Evolutionary conservation across 345 rosid genomes (phyloP).

Genomic region (Draba incana): DNA sequence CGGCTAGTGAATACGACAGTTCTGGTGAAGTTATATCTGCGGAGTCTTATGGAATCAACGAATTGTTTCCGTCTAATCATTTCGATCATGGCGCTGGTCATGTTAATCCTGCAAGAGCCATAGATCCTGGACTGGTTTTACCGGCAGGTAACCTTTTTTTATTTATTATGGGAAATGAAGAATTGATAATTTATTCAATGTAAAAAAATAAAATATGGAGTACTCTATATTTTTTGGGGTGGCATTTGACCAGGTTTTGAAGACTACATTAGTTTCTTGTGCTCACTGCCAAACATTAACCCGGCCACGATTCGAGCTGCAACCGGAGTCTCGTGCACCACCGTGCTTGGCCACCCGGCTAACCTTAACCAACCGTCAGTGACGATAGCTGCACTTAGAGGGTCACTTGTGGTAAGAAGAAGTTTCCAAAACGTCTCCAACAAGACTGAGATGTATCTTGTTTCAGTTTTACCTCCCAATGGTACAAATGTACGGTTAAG

Average conservation of each 20-base stretch:
- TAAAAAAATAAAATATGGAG: neutral
- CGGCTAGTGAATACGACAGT: conserved; percentile 57
- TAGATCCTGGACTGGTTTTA: conserved; percentile 82
- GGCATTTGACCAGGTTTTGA: conserved; percentile 51
- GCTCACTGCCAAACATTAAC: conserved; percentile 60
- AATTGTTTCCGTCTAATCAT: conserved; percentile 51
- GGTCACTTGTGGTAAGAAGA: conserved; percentile 49
- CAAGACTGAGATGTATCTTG: conserved; percentile 57
- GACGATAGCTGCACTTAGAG: conserved; percentile 58
- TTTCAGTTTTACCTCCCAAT: conserved; percentile 61
- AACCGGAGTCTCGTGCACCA: conserved; percentile 60
- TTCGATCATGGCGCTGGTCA: conserved; percentile 80
- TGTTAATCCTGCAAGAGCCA: conserved; percentile 64
- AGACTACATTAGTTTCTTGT: conserved; percentile 71
- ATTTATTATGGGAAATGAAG: neutral
- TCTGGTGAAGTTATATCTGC: conserved; percentile 60
- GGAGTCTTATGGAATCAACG: conserved; percentile 46
- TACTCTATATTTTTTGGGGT: neutral
- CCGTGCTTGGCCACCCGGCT: conserved; percentile 53
- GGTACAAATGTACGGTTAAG: conserved; percentile 56
- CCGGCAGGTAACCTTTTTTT: conserved; percentile 48
- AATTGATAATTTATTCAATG: neutral
- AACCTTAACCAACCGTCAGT: conserved; percentile 80
- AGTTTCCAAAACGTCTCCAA: conserved; percentile 59
- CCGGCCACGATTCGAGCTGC: conserved; percentile 45